Evolutionary conservation across 192 early-diverging fungal genomes (phyloP).

Genomic region (Paraglomus brasilianum): DNA sequence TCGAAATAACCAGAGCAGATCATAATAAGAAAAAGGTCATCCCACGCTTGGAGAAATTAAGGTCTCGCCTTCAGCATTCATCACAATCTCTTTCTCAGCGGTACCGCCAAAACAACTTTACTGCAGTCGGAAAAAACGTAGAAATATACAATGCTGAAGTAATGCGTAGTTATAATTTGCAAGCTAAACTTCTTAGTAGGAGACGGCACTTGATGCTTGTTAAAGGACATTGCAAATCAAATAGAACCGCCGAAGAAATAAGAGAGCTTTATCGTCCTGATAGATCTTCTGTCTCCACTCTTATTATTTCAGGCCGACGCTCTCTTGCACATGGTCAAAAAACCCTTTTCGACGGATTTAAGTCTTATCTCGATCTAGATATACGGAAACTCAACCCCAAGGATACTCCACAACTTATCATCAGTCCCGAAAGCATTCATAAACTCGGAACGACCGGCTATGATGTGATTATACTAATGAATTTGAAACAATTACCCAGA

Average conservation of each 20-base stretch:
- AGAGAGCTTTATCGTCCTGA: not conserved
- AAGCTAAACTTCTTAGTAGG: conserved; percentile 3
- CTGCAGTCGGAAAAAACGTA: conserved; percentile 5
- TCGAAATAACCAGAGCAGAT: not conserved
- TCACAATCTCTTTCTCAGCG: conserved; percentile 3
- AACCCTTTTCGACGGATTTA: conserved; percentile 2
- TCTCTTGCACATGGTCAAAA: not conserved
- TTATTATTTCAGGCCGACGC: not conserved
- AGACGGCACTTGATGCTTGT: conserved; percentile 10
- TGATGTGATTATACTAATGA: conserved; percentile 24
- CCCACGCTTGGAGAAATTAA: not conserved
- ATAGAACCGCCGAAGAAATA: not conserved
- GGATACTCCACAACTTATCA: conserved; percentile 5
- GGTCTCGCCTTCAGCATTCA: not conserved
- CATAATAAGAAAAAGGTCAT: conserved; percentile 10
- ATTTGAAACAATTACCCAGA: conserved; percentile 20
- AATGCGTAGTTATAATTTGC: conserved; percentile 12
- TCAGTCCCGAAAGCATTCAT: conserved; percentile 22
- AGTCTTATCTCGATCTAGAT: conserved; percentile 10
- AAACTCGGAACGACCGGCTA: conserved; percentile 19
- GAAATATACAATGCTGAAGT: conserved; percentile 15
- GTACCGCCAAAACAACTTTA: conserved; percentile 9
- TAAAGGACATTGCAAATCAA: conserved; percentile 26
- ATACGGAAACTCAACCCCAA: not conserved
- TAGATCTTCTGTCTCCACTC: not conserved